Percentiles rank a stretch among this genome's conserved stretches.
Conservation (phyloP, 176 grass and related monocot genomes). For the Melocanna baccifera region DNA sequence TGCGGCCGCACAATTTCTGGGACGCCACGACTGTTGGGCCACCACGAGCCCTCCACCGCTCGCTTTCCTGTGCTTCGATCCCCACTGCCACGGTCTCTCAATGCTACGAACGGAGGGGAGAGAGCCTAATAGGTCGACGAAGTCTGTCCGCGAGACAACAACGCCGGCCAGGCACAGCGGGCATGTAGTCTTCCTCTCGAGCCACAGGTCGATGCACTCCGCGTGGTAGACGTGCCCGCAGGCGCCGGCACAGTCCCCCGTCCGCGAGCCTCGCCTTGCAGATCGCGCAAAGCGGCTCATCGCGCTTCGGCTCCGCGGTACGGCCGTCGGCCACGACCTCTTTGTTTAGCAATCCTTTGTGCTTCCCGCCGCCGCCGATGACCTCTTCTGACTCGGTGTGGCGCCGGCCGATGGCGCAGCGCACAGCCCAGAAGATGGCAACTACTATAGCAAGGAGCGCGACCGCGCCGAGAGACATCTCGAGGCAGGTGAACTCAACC, state of each 20-base stretch:
- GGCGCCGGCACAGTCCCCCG: slow-evolving; percentile 8
- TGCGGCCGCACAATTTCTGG: too few species aligned
- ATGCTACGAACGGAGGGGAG: too few species aligned
- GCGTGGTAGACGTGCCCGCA: slow-evolving; percentile 44
- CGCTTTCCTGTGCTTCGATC: too few species aligned
- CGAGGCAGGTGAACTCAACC: not conserved
- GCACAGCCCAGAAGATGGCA: not conserved
- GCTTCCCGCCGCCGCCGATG: not conserved
- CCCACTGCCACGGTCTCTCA: too few species aligned
- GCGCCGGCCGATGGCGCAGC: not conserved
- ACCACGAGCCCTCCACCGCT: too few species aligned
- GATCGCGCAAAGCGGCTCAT: slow-evolving; percentile 22
- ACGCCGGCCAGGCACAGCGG: slow-evolving; percentile 31
- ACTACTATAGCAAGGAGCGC: not conserved
- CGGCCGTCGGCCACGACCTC: not conserved
- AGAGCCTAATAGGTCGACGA: too few species aligned
- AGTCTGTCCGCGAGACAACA: not conserved
- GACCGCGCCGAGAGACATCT: not conserved
- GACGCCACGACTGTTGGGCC: too few species aligned
- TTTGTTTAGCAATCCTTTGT: not conserved
- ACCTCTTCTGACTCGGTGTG: not conserved
- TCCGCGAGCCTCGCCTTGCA: slow-evolving; percentile 15
- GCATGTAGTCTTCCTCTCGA: slow-evolving; percentile 21
- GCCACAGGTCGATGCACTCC: slow-evolving; percentile 31
- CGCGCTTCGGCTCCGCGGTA: not conserved